Base-by-base conservation (phyloP, 2,329 filamentous ascomycete genomes). In the Exophiala bonariae region DNA sequence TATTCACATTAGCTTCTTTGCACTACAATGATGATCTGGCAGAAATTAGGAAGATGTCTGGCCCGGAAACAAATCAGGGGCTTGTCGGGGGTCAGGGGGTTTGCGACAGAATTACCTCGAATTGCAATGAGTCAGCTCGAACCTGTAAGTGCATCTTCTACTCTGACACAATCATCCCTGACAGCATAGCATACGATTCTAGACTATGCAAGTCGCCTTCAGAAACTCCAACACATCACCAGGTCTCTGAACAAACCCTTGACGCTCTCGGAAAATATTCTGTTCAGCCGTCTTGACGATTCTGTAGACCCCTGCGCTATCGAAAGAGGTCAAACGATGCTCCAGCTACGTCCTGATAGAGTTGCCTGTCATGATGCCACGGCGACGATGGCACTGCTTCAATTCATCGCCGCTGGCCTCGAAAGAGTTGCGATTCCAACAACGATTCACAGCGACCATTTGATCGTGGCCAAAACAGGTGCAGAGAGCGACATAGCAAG, bases 371-470 rank as follows among this genome's bases (percentile, higher is more conserved):
- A 99, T 80, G 93, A 99, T 82, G 93, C 93, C 68, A 97, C 93
- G 52, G 93, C 93, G 56, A 93, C 97, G 81, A 99, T 99, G 93
- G 93, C 93, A 57, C 96, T 99, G 61, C 81, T 99, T 50, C 93
- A 99, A 78, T 99, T 99, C 82, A 99, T 99, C 91, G 96, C 89
- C 47, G 92, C 93, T 52, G 92, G 92, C 70, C 92, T 99, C 89
- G 87, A 89, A 59, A 85, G 86, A 19, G 93, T 97, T 54, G 91
- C 91, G 56, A 97, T 95, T 64, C 93, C 93, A 41, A 84, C 86
- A 63, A 97, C 92, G 40, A 92, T 99, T 56, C 93, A 99, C 83
- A 97, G 93, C 70, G 93, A 99, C 74, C 93, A 99, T 77, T 83
- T 99, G 80, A 99, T 99, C 72, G 92, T 97, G 80, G 93, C 92